These are phyloP conservation scores for Cryphonectria japonica DNA, from an alignment of 2,329 filamentous ascomycete genomes.

Conservation along the genomic window DNA sequence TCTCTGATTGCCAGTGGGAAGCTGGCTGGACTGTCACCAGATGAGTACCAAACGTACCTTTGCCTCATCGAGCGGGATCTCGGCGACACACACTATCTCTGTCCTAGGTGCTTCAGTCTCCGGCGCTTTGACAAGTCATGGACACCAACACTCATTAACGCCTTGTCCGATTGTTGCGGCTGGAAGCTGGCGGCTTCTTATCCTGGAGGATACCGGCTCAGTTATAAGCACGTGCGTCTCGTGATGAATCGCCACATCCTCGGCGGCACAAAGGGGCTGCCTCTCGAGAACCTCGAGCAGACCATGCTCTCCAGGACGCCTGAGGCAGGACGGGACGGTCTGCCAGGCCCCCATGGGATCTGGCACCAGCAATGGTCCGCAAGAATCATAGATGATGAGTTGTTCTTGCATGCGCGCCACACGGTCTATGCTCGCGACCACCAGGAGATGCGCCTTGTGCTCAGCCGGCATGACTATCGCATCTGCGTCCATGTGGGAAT, in stretches of 20 bases:
- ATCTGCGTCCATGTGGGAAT: not conserved
- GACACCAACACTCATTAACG: not conserved
- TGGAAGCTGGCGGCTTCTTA: not conserved
- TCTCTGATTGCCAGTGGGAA: not conserved
- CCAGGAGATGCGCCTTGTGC: not conserved
- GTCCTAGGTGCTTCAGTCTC: not conserved
- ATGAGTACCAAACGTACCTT: not conserved
- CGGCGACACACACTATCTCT: not conserved
- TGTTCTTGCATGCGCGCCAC: not conserved
- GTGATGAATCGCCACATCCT: not conserved
- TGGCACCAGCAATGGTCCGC: not conserved
- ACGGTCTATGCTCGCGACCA: not conserved
- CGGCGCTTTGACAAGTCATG: not conserved
- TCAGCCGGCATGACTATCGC: not conserved
- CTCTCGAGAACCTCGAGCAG: not conserved
- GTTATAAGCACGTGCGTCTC: not conserved
- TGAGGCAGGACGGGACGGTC: not conserved
- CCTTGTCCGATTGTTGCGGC: not conserved
- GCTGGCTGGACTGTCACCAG: not conserved
- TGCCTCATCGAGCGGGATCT: not conserved
- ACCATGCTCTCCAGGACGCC: not conserved
- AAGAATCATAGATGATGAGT: not conserved
- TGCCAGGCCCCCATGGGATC: not conserved
- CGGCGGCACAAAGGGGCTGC: not conserved
- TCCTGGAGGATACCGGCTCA: not conserved